Percentiles rank a stretch among this genome's conserved stretches.
Evolutionary conservation across 1,139 yeast genomes (phyloP).

Genomic region (Torulaspora pretoriensis): DNA sequence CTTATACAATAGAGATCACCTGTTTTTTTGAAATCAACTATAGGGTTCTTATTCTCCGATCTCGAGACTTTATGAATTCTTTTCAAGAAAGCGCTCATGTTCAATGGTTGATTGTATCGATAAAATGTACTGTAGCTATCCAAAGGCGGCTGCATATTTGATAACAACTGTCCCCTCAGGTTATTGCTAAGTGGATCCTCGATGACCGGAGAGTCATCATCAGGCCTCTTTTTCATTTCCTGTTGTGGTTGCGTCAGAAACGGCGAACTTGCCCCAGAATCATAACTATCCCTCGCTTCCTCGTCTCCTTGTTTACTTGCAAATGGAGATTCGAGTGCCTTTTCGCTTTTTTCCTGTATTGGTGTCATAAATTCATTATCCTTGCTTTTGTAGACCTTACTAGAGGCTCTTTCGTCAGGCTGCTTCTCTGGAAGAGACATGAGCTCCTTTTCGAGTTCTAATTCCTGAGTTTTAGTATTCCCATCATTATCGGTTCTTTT

Average conservation of each 20-base stretch:
- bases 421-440: not conserved
- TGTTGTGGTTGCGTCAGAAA: slow-evolving; percentile 29
- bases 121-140: slow-evolving; percentile 35
- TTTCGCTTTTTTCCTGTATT: slow-evolving; percentile 31
- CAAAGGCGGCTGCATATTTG: slow-evolving; percentile 34
- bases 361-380: slow-evolving; percentile 29
- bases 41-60: slow-evolving; percentile 38
- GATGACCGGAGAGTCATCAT: not conserved
- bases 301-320: slow-evolving; percentile 6
- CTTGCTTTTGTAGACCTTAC: not conserved
- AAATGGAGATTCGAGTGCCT: slow-evolving; percentile 12
- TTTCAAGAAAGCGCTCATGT: slow-evolving; percentile 38
- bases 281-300: slow-evolving; percentile 4
- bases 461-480: slow-evolving; percentile 7
- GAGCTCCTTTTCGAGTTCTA: not conserved
- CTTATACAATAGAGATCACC: slow-evolving; percentile 54
- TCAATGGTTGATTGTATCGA: slow-evolving; percentile 33
- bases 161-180: slow-evolving; percentile 20
- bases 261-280: slow-evolving; percentile 28
- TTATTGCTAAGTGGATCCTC: slow-evolving; percentile 24
- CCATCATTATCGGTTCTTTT: slow-evolving; percentile 15
- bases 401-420: not conserved
- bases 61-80: slow-evolving; percentile 39
- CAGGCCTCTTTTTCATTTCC: not conserved
- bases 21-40: slow-evolving; percentile 39